A percentile compares a stretch with the other conserved stretches of the same genome.
phyloP scores from a whole-genome alignment of 352 stramenopile species.

The Phytophthora macrochlamydospora region DNA sequence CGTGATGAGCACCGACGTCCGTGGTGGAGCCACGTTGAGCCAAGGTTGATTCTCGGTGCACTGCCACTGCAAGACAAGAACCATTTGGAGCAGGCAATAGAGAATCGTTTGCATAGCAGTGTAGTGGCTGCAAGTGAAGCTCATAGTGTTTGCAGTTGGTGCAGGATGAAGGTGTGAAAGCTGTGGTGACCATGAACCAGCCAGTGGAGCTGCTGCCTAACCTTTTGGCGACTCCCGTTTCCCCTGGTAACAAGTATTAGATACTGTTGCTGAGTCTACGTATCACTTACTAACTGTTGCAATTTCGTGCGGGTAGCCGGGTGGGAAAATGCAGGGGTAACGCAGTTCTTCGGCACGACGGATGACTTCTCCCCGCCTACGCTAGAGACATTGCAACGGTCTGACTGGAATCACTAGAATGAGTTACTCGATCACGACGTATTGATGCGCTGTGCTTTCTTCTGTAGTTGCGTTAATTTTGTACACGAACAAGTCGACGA shows the following conservation, averaged over 20 bases:
- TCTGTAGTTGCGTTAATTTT: slow-evolving; percentile 62
- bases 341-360: slow-evolving; percentile 70
- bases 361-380: slow-evolving; percentile 71
- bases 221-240: slow-evolving; percentile 61
- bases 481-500: slow-evolving; percentile 62
- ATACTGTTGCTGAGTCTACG: neutral
- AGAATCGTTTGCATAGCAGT: neutral
- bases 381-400: slow-evolving; percentile 64
- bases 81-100: slow-evolving; percentile 47
- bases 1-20: slow-evolving; percentile 49
- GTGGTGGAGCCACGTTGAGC: slow-evolving; percentile 78
- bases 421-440: neutral
- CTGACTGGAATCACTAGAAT: slow-evolving; percentile 5
- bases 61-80: slow-evolving; percentile 63
- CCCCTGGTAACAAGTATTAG: slow-evolving; percentile 40
- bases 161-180: slow-evolving; percentile 55
- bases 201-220: slow-evolving; percentile 69
- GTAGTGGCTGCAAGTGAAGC: neutral
- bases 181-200: slow-evolving; percentile 85
- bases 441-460: slow-evolving; percentile 4
- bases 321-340: slow-evolving; percentile 51
- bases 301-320: slow-evolving; percentile 35
- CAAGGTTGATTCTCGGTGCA: slow-evolving; percentile 68
- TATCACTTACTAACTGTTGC: neutral
- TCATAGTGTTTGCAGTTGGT: slow-evolving; percentile 40